Evolutionary conservation across 768 basidiomycete genomes (phyloP).

Genomic region (Leccinum subgranulosum): DNA sequence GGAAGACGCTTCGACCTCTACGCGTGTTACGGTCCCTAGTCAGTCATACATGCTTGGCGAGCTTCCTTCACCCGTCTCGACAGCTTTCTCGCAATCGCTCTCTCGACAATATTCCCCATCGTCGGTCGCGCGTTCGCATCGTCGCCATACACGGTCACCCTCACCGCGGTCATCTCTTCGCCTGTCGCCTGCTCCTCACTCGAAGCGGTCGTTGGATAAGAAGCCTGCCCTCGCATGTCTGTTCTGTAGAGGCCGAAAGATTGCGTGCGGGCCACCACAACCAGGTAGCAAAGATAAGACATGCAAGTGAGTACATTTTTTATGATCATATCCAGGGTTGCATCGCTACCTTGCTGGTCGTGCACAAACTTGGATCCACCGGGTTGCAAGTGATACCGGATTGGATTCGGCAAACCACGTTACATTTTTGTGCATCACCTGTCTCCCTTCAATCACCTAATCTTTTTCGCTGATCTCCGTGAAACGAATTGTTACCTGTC

Average conservation of each 20-base stretch:
- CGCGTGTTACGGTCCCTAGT: conserved; percentile 6
- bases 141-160: conserved; percentile 25
- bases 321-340: neutral
- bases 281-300: conserved; percentile 52
- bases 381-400: conserved; percentile 12
- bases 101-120: conserved; percentile 10
- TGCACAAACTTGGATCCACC: conserved; percentile 8
- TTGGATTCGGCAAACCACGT: conserved; percentile 7
- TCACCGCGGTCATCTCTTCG: conserved; percentile 20
- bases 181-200: conserved; percentile 23
- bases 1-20: conserved; percentile 13
- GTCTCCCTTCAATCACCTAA: conserved; percentile 23
- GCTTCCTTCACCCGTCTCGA: conserved; percentile 5
- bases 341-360: conserved; percentile 4
- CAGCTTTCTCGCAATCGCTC: conserved; percentile 10
- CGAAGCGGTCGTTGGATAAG: conserved; percentile 36
- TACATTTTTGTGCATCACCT: neutral
- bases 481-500: conserved; percentile 7
- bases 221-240: conserved; percentile 64
- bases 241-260: conserved; percentile 66
- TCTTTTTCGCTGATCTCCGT: conserved; percentile 28
- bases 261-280: conserved; percentile 61
- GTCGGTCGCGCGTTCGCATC: conserved; percentile 19
- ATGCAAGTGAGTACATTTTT: conserved; percentile 55
- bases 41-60: conserved; percentile 22